A percentile compares a stretch with the other conserved stretches of the same genome.
Evolutionary conservation across 352 stramenopile genomes (phyloP).

Genomic region (Phytophthora podocarpi): DNA sequence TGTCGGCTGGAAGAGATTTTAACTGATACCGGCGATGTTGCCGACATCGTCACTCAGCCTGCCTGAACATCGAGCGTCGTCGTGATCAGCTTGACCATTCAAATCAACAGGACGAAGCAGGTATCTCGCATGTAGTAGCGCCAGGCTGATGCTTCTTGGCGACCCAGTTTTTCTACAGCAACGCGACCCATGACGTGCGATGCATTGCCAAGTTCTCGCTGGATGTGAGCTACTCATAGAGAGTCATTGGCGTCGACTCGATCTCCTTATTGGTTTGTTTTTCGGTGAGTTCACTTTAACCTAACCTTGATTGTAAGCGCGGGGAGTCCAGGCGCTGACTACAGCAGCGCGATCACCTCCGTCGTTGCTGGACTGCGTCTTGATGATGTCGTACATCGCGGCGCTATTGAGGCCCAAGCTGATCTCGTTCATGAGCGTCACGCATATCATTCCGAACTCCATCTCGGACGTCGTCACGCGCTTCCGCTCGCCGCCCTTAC

Average conservation of each 20-base stretch:
- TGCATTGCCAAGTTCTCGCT: slow-evolving; percentile 1
- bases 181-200: slow-evolving; percentile 24
- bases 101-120: slow-evolving; percentile 62
- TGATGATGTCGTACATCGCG: no score
- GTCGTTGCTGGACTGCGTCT: no score
- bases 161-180: slow-evolving; percentile 73
- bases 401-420: no score
- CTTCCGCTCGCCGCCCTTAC: no score
- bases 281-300: neutral
- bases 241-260: slow-evolving; percentile 3
- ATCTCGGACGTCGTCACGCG: no score
- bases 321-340: no score
- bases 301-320: no score
- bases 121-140: slow-evolving; percentile 54
- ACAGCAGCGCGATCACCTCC: no score
- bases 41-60: slow-evolving; percentile 47
- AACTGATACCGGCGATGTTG: slow-evolving; percentile 31
- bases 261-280: neutral
- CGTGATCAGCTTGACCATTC: slow-evolving; percentile 49
- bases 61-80: slow-evolving; percentile 47
- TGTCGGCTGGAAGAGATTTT: slow-evolving; percentile 55
- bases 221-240: slow-evolving; percentile 8
- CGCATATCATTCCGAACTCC: no score
- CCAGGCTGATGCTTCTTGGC: slow-evolving; percentile 62
- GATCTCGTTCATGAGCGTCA: no score